phyloP scores from a whole-genome alignment of 2,329 filamentous ascomycete species.

The Ilyonectria mors-panacis region DNA sequence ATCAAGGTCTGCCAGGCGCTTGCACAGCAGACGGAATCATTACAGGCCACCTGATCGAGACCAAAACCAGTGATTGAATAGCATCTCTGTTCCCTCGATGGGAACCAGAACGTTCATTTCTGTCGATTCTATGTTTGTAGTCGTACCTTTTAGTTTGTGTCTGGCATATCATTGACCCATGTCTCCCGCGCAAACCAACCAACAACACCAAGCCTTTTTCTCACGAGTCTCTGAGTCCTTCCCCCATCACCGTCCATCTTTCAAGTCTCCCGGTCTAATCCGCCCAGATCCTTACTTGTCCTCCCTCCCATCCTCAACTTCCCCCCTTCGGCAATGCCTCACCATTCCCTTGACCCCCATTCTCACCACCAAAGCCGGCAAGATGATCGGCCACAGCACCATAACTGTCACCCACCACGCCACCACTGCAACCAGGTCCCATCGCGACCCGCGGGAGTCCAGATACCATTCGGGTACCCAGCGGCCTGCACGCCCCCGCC shows the following conservation, averaged over 20 bases:
- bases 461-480: conserved; percentile 56
- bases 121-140: neutral
- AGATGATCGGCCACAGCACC: conserved; percentile 69
- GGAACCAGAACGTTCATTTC: neutral
- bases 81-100: neutral
- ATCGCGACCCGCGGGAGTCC: conserved; percentile 39
- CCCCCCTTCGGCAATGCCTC: conserved; percentile 60
- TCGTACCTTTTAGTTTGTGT: neutral
- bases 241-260: neutral
- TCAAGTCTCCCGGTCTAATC: neutral
- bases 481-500: conserved; percentile 45
- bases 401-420: conserved; percentile 51
- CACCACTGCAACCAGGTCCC: conserved; percentile 42
- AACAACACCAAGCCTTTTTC: neutral
- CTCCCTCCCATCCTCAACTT: conserved; percentile 60
- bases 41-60: neutral
- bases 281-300: neutral
- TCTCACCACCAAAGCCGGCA: conserved; percentile 78
- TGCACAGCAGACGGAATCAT: too few relatives aligned
- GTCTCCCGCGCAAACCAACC: neutral
- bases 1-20: neutral
- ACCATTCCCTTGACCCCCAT: conserved; percentile 66
- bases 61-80: neutral
- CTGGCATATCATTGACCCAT: neutral
- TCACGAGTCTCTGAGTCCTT: neutral